Conservation (phyloP, 345 rosid genomes). For the Acer saccharum region DNA sequence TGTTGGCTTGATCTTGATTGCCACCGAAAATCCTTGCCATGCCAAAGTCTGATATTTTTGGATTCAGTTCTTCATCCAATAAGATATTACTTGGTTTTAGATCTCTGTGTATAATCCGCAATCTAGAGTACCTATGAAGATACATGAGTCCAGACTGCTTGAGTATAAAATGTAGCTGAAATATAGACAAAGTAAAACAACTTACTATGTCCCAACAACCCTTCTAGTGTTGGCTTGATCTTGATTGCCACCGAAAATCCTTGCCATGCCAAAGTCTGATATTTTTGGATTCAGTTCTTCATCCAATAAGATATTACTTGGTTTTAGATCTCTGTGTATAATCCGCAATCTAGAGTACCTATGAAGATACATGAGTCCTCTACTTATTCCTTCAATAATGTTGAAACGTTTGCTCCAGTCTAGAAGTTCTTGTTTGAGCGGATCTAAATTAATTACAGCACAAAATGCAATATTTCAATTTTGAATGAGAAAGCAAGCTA, state of each 20-base stretch:
- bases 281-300: conserved; percentile 50
- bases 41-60: conserved; percentile 56
- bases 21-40: conserved; percentile 42
- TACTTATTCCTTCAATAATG: conserved; percentile 49
- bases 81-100: conserved; percentile 48
- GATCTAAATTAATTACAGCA: conserved; percentile 22
- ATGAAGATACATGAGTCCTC: conserved; percentile 52
- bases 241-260: conserved; percentile 37
- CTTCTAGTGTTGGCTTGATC: conserved; percentile 47
- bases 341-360: conserved; percentile 49
- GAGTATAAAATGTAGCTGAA: too few species aligned
- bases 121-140: conserved; percentile 53
- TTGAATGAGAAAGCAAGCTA: too few species aligned
- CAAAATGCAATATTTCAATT: too few species aligned
- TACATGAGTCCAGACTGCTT: conserved; percentile 14
- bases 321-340: conserved; percentile 53
- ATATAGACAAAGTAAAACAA: not conserved
- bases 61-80: conserved; percentile 50
- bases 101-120: conserved; percentile 53
- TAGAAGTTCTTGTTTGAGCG: conserved; percentile 22
- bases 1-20: conserved; percentile 46
- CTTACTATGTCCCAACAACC: conserved; percentile 54
- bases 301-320: conserved; percentile 53
- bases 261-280: conserved; percentile 55
- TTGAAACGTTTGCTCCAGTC: conserved; percentile 43